Evolutionary conservation across 805 yeast species (phyloP), one percentile per base, ranked within the genome.

Genomic region (Ogataea trehaloabstinens): DNA sequence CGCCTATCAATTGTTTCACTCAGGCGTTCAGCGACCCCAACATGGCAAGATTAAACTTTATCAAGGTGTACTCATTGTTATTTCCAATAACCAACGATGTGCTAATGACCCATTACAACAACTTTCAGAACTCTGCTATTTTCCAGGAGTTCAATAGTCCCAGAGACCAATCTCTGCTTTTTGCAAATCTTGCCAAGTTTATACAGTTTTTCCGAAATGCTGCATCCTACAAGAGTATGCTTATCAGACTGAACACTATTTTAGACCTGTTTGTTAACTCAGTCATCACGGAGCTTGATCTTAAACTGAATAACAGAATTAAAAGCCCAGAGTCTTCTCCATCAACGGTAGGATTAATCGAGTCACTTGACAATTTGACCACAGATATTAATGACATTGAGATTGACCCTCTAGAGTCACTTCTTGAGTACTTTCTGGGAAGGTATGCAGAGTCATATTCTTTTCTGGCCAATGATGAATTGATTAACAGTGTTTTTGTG

Each of bases 231-330:
- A 39, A 52, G 12, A 60, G 46, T 28, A 52, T 62, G 55, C 29
- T 49, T 1, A 51, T 64, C 4, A 47, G 76, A 42, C 60, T 83
- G 33, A 71, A 70, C 25, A 69, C 83, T 3, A 66, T 81, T 10
- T 58, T 78, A 27, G 91, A 83, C 51, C 66, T 85, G 15, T 85
- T 87, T 54, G 82, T 83, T 28, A 82, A 74, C 54, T 85, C 93
- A 0, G 70, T 84, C 6, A 56, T 86, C 12, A 61, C 78, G 32
- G 95, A 87, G 54, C 69, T 85, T 42, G 90, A 84, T 36, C 60
- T 70, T 21, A 80, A 73, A 44, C 71, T 73, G 42, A 76, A 73
- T 31, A 53, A 67, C 2, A 61, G 67, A 31, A 76, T 80, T 28
- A 74, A 60, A 46, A 11, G 13, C 10, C 30, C n/a, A 15, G 8